Conservation (phyloP, 1,284 basidiomycete genomes). For the Clitocybe nebularis region DNA sequence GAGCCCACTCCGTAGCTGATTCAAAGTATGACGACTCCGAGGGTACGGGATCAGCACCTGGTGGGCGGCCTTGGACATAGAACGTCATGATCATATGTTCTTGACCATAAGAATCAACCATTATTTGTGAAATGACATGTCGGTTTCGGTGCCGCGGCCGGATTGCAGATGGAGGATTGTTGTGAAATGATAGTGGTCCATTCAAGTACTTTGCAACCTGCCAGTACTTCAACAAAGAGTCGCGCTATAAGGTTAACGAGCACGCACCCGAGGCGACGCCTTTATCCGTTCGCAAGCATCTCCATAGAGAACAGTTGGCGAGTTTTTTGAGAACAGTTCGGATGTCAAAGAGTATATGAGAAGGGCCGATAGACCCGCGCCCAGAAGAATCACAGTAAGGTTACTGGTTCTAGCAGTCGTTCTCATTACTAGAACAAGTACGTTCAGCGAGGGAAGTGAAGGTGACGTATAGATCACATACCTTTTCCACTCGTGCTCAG, state of each 20-base stretch:
- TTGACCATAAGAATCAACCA: conserved; percentile 61
- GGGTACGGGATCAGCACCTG: conserved; percentile 26
- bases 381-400: conserved; percentile 77
- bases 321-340: conserved; percentile 90
- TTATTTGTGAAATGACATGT: conserved; percentile 71
- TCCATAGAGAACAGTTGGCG: conserved; percentile 84
- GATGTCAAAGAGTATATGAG: conserved; percentile 84
- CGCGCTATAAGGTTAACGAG: conserved; percentile 1
- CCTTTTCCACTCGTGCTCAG: conserved; percentile 81
- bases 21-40: conserved; percentile 41
- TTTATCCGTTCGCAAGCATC: conserved; percentile 85
- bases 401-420: conserved; percentile 81
- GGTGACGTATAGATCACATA: conserved; percentile 32
- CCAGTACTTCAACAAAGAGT: conserved; percentile 15
- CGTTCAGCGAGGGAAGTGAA: conserved; percentile 10
- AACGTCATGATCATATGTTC: conserved; percentile 82
- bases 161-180: conserved; percentile 64
- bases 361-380: conserved; percentile 77
- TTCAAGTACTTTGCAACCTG: conserved; percentile 68
- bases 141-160: conserved; percentile 77
- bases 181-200: conserved; percentile 67
- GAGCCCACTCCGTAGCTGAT: conserved; percentile 37
- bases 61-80: conserved; percentile 59
- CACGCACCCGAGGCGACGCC: conserved; percentile 58
- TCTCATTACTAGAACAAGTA: conserved; percentile 54